Evolutionary conservation across 1,139 yeast species (phyloP), one percentile per base, ranked within the genome.

Genomic region (Suhomyces bribrorum): DNA sequence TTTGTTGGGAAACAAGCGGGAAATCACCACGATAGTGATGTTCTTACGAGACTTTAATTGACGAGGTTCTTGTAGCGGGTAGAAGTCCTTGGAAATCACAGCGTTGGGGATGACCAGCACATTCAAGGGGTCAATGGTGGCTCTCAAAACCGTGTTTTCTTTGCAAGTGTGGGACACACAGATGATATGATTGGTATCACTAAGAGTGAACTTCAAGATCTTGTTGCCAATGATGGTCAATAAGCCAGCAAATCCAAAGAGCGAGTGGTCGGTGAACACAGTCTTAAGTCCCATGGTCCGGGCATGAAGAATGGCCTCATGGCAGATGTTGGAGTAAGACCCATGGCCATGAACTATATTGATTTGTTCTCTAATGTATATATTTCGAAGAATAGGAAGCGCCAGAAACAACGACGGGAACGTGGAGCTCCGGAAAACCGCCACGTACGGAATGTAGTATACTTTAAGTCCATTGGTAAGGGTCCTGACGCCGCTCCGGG

Each of bases 51-150:
- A 48, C 34, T 29, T 44, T 5, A 33, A 30, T 33, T 32, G 58
- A 52, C 34, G 54, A 47, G 36, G 47, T 38, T 27, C 37, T n/a
- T 32, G 37, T 27, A 32, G 70, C 0, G 97, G 98, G 16, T 62
- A 60, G 56, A 94, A 94, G 56, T 90, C 95, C 32, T 77, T 76
- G 5, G 94, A 77, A 1, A 92, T 81, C 9, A 94, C 95, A 0
- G 99, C 99, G 61, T 94, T 94, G 0, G 99, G 99, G 13, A 94
- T 92, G 15, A 90, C 99, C 14, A 90, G 83, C 5, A 90, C 94
- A 40, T 68, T 67, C 7, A 75, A 57, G 0, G 97, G 97, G 49
- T 88, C 86, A 31, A 90, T 63, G 1, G 86, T 79, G 0, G 95
- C 96, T 39, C 99, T 66, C 13, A 92, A 69, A 2, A 90, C 96